A percentile compares a stretch with the other conserved stretches of the same genome.
Evolutionary conservation across 495 filamentous ascomycete species (phyloP).

Genomic region (Penicillium riverlandense): DNA sequence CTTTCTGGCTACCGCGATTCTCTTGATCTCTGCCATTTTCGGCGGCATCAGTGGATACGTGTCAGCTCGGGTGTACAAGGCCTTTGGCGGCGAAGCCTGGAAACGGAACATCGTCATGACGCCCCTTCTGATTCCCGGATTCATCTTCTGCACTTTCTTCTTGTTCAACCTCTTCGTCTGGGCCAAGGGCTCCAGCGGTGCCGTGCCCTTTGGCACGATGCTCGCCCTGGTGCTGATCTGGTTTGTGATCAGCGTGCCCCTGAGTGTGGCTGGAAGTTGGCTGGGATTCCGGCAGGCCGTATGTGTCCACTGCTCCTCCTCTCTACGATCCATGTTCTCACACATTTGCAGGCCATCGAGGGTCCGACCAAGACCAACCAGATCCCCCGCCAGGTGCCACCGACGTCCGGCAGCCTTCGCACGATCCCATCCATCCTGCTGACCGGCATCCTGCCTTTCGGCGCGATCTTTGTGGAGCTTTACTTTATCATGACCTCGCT

Average conservation of each 20-base stretch:
- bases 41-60: slow-evolving; percentile 90
- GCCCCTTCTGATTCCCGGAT: slow-evolving; percentile 73
- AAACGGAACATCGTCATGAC: slow-evolving; percentile 88
- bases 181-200: slow-evolving; percentile 82
- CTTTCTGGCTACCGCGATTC: slow-evolving; percentile 82
- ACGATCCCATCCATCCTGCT: slow-evolving; percentile 81
- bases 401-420: slow-evolving; percentile 69
- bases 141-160: slow-evolving; percentile 88
- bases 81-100: slow-evolving; percentile 86
- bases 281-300: slow-evolving; percentile 69
- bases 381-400: slow-evolving; percentile 93
- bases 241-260: slow-evolving; percentile 91
- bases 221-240: slow-evolving; percentile 86
- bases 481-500: slow-evolving; percentile 98
- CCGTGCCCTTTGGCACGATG: slow-evolving; percentile 96
- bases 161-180: slow-evolving; percentile 93
- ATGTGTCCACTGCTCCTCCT: slow-evolving; percentile 4
- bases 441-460: slow-evolving; percentile 88
- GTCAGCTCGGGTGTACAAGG: slow-evolving; percentile 84
- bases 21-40: slow-evolving; percentile 86
- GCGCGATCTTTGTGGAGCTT: slow-evolving; percentile 93
- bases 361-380: slow-evolving; percentile 92
- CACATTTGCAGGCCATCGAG: slow-evolving; percentile 42
- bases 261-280: slow-evolving; percentile 89
- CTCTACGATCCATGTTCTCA: slow-evolving; percentile 4